Conservation (phyloP, 345 rosid genomes). For the Acer yangbiense region DNA sequence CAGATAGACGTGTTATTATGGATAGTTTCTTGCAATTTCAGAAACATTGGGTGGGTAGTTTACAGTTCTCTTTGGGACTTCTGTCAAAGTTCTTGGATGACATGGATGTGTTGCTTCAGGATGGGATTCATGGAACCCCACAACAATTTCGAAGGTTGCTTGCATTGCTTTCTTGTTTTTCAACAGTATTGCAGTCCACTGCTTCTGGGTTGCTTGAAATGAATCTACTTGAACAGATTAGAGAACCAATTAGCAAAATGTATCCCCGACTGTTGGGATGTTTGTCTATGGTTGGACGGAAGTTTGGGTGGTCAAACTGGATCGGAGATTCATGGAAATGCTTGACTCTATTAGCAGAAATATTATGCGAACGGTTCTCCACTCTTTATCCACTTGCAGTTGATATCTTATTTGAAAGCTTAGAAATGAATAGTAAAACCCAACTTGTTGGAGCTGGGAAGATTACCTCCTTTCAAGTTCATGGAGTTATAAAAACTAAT, state of each 20-base stretch:
- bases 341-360: conserved; percentile 92
- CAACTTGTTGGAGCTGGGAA: conserved; percentile 51
- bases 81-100: conserved; percentile 78
- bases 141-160: conserved; percentile 79
- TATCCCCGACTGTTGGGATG: conserved; percentile 78
- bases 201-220: conserved; percentile 92
- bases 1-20: conserved; percentile 73
- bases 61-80: conserved; percentile 82
- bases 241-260: conserved; percentile 66
- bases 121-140: conserved; percentile 65
- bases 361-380: conserved; percentile 74
- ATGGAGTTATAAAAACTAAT: conserved; percentile 85
- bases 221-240: conserved; percentile 77
- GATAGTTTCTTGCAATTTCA: conserved; percentile 93
- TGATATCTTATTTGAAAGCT: conserved; percentile 73
- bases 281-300: conserved; percentile 71
- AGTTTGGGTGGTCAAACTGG: conserved; percentile 94
- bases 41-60: conserved; percentile 84
- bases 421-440: conserved; percentile 42
- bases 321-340: conserved; percentile 81
- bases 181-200: conserved; percentile 79
- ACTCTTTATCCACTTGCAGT: conserved; percentile 60
- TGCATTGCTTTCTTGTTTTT: conserved; percentile 91
- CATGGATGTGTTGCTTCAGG: conserved; percentile 86
- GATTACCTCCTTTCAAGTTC: conserved; percentile 68